phyloP scores from a whole-genome alignment of 768 basidiomycete genomes.

The Cantharellus cinnabarinus region DNA sequence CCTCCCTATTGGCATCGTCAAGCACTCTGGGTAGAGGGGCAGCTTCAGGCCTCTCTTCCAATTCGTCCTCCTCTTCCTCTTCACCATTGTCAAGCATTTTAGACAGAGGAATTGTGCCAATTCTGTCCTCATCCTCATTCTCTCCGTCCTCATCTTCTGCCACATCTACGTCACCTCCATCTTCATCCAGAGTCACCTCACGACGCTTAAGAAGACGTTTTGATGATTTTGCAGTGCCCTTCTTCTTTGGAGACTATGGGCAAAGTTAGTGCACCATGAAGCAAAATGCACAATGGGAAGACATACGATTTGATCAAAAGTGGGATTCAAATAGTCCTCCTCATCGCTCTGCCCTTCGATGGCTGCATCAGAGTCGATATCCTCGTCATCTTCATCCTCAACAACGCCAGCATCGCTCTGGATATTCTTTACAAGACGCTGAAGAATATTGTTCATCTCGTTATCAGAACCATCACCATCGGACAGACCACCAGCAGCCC shows the following conservation, averaged over 20 bases:
- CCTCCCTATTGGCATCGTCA: constrained; percentile 16
- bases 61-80: constrained; percentile 17
- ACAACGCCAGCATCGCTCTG: constrained; percentile 16
- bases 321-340: constrained; percentile 52
- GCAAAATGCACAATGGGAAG: not conserved
- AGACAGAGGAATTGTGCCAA: too few relatives aligned
- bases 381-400: constrained; percentile 55
- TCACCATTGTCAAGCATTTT: constrained; percentile 6
- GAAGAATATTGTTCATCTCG: constrained; percentile 6
- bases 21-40: constrained; percentile 7
- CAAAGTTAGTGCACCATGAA: not conserved
- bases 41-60: constrained; percentile 20
- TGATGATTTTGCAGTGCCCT: constrained; percentile 8
- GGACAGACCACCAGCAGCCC: constrained; percentile 20
- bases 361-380: constrained; percentile 67
- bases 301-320: constrained; percentile 20
- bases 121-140: constrained; percentile 9
- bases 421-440: constrained; percentile 14
- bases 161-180: constrained; percentile 16
- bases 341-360: constrained; percentile 58
- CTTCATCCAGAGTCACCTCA: constrained; percentile 50
- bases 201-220: constrained; percentile 16
- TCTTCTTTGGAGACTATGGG: constrained; percentile 16
- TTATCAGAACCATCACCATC: constrained; percentile 19
- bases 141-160: constrained; percentile 17